Conservation (phyloP, 345 rosid species). For the Rhodamnia argentea region DNA sequence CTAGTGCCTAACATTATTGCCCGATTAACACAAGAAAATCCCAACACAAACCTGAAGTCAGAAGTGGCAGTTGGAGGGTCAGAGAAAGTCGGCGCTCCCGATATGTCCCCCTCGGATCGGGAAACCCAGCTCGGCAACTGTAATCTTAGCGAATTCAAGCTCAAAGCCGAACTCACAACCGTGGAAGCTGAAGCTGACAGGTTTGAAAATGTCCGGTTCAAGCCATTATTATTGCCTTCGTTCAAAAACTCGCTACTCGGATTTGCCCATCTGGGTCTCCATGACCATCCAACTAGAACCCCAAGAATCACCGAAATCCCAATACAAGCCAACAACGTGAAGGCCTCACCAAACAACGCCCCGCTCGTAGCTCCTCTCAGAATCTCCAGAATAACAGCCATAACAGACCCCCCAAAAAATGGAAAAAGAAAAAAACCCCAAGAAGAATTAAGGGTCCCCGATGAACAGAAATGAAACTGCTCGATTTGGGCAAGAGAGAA, state of each 20-base stretch:
- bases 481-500: not conserved
- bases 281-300: conserved; percentile 86
- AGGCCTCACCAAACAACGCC: conserved; percentile 34
- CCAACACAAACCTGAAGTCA: conserved; percentile 31
- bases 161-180: conserved; percentile 4
- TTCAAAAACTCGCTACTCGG: conserved; percentile 24
- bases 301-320: conserved; percentile 77
- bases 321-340: conserved; percentile 39
- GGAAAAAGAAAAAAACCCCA: not conserved
- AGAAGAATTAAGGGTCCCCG: not conserved
- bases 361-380: conserved; percentile 24
- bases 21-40: not conserved
- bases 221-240: not conserved
- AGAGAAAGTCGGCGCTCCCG: conserved; percentile 1
- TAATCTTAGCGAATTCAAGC: conserved; percentile 25
- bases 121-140: conserved; percentile 9
- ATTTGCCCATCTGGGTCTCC: conserved; percentile 86
- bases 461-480: not conserved
- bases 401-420: conserved; percentile 31
- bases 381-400: conserved; percentile 33
- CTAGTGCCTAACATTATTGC: not conserved
- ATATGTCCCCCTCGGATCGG: not conserved
- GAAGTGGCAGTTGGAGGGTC: conserved; percentile 14
- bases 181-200: conserved; percentile 1
- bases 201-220: not conserved